Evolutionary conservation across 352 stramenopile species (phyloP), one percentile per base, ranked within the genome.

Genomic region (Pythium dissimile): DNA sequence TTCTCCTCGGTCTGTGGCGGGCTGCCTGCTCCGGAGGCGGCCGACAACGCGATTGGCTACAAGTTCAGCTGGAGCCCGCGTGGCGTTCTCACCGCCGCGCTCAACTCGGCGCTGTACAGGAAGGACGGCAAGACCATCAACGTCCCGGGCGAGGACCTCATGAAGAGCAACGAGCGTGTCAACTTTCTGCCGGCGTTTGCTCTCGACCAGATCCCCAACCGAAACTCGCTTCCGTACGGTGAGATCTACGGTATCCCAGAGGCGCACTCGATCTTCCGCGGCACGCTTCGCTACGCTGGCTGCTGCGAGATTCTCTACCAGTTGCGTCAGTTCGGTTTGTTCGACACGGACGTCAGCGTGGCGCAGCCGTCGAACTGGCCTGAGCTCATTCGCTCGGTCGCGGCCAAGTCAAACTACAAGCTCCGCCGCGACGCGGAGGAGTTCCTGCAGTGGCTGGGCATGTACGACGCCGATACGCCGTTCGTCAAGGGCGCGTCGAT

Each of bases 11-110:
- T 98, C 13, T 98, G 94, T 69, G 96, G 96, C 31, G 96, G 96
- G 27, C 74, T 99, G 6, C 94, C 94, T 38, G 89, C 95, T 2
- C 95, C 96, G 6, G 94, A 98, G 69, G 94, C 92, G 3, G 93
- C 92, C 5, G 87, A 98, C 66, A 99, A 98, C 61, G 84, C 93
- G 20, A 94, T 98, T 44, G 88, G 86, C 21, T 99, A 99, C 79
- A 98, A 98, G 72, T 98, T 98, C 66, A 98, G 89, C 54, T 99
- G 96, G 96, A 97, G 86, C 49, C 96, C 96, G 30, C 88, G 89
- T 27, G 96, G 95, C 34, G 96, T 98, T 6, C 68, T 99, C n/a
- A 95, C 75, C 24, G 95, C 96, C 10, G 92, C 86, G 12, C 57
- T 96, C 43, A 98, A 98, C 70, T 64, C 84, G 30, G 92, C 96